phyloP scores from a whole-genome alignment of 352 stramenopile genomes.

The Globisporangium uncinulatum region DNA sequence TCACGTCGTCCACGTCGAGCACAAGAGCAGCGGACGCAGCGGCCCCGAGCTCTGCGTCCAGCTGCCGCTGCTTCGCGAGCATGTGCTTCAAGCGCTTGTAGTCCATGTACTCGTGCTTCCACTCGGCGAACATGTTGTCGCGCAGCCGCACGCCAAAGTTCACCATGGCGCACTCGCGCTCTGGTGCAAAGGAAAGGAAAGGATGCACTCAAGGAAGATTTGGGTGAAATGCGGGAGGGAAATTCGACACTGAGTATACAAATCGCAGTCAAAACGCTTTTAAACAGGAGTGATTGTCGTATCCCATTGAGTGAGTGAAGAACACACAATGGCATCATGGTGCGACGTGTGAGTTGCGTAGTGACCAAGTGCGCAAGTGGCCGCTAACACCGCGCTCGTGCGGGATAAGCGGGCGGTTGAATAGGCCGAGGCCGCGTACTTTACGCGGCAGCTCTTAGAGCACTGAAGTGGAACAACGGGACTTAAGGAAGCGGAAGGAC shows the following conservation, averaged over 20 bases:
- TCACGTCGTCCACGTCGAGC: conserved; percentile 11
- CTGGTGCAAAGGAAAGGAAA: neutral
- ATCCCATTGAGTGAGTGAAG: neutral
- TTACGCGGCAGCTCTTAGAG: too few relatives aligned
- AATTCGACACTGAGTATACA: conserved; percentile 1
- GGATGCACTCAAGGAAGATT: neutral
- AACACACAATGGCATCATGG: neutral
- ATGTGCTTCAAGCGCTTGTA: conserved; percentile 86
- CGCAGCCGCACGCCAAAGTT: conserved; percentile 70
- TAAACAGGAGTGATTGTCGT: too few relatives aligned
- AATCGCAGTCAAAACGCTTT: neutral
- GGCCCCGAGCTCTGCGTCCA: conserved; percentile 24
- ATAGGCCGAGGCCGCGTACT: too few relatives aligned
- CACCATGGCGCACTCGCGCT: conserved; percentile 38
- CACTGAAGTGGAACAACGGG: too few relatives aligned
- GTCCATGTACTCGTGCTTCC: conserved; percentile 86
- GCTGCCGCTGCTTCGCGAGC: conserved; percentile 57
- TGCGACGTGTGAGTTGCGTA: too few relatives aligned
- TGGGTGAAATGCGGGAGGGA: neutral
- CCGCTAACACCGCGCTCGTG: too few relatives aligned
- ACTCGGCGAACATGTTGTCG: conserved; percentile 86
- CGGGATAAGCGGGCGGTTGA: too few relatives aligned
- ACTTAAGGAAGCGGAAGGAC: too few relatives aligned
- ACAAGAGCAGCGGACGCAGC: conserved; percentile 2
- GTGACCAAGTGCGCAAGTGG: neutral